phyloP scores from a whole-genome alignment of 768 basidiomycete species.

The Leccinellum luteum region DNA sequence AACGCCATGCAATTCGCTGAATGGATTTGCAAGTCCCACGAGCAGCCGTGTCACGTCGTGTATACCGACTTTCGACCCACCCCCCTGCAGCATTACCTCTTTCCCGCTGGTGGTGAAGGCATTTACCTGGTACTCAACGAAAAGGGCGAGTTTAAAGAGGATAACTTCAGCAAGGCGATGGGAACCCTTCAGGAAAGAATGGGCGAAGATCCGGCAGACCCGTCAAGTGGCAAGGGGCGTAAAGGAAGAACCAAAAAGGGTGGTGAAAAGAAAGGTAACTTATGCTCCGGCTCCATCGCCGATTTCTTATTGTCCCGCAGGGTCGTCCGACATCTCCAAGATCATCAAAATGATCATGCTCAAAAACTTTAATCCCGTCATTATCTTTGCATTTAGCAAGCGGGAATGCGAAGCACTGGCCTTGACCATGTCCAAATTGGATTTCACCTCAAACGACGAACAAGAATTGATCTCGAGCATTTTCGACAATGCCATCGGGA shows the following conservation, averaged over 20 bases:
- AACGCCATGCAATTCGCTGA: conserved; percentile 99
- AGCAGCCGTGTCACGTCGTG: conserved; percentile 98
- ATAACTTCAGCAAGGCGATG: conserved; percentile 98
- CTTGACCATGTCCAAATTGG: conserved; percentile 88
- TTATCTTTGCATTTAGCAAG: conserved; percentile 98
- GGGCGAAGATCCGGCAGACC: conserved; percentile 92
- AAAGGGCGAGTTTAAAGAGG: conserved; percentile 94
- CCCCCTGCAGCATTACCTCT: conserved; percentile 96
- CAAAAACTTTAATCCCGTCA: conserved; percentile 97
- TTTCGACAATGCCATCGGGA: conserved; percentile 93
- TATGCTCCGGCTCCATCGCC: background rate
- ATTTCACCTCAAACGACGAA: conserved; percentile 92
- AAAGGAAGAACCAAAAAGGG: conserved; percentile 95
- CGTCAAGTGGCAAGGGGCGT: conserved; percentile 76
- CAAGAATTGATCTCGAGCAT: conserved; percentile 83
- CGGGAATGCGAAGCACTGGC: conserved; percentile 96
- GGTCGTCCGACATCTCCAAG: conserved; percentile 91
- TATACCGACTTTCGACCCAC: conserved; percentile 99
- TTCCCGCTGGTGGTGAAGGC: conserved; percentile 94
- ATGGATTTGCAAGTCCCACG: conserved; percentile 97
- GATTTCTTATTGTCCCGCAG: conserved; percentile 38
- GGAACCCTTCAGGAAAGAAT: conserved; percentile 78
- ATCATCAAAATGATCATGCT: conserved; percentile 98
- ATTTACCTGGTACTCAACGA: conserved; percentile 99
- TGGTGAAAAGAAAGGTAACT: conserved; percentile 82